Conservation (phyloP, 2,329 filamentous ascomycete genomes). For the Rhynchosporium graminicola region DNA sequence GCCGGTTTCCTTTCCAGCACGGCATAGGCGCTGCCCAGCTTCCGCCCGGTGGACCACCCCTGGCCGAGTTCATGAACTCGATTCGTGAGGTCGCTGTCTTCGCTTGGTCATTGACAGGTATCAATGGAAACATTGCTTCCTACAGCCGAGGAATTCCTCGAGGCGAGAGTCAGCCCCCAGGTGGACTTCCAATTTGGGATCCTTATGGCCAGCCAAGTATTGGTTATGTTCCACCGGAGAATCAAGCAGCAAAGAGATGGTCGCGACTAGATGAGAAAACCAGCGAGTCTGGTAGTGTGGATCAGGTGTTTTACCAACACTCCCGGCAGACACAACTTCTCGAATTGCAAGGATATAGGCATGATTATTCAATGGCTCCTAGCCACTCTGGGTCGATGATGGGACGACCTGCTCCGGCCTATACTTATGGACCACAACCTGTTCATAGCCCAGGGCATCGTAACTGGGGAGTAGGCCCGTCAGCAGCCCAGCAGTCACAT, state of each 20-base stretch:
- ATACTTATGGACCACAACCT: background rate
- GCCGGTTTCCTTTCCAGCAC: constrained; percentile 47
- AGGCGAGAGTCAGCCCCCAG: constrained; percentile 63
- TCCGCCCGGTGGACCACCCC: constrained; percentile 53
- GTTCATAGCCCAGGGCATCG: background rate
- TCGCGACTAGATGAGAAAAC: constrained; percentile 22
- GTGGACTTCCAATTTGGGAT: constrained; percentile 63
- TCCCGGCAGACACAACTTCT: constrained; percentile 23
- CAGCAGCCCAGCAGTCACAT: background rate
- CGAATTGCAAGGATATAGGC: constrained; percentile 16
- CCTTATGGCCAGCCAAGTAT: constrained; percentile 41
- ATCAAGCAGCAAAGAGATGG: constrained; percentile 39
- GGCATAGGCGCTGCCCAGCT: constrained; percentile 45
- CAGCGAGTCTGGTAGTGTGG: constrained; percentile 20
- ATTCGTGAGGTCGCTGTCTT: constrained; percentile 88
- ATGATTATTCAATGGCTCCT: constrained; percentile 16
- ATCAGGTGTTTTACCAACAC: constrained; percentile 25
- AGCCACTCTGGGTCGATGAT: constrained; percentile 16
- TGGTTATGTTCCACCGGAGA: constrained; percentile 43
- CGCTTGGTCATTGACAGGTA: constrained; percentile 78
- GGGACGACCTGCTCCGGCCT: constrained; percentile 6
- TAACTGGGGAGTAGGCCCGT: background rate
- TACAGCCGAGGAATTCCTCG: constrained; percentile 62
- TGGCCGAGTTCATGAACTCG: constrained; percentile 70
- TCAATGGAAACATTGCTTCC: constrained; percentile 72